Evolutionary conservation across 208 protist genomes (phyloP).

Genomic region (Leishmania braziliensis): DNA sequence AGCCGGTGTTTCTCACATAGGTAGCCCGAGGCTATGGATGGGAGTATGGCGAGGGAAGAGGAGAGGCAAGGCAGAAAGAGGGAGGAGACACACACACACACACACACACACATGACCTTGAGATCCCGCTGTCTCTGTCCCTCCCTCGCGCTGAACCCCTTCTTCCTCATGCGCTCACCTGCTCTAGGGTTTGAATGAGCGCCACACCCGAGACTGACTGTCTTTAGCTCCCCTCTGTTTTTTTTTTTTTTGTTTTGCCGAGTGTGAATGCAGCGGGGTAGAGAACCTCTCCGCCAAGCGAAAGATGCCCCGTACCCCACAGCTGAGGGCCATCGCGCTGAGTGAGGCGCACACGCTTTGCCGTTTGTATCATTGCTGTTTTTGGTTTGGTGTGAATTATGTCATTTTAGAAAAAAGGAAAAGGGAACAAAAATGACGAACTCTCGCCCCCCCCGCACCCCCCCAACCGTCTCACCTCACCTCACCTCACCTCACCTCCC

Average conservation of each 20-base stretch:
- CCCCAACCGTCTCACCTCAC: too few relatives aligned
- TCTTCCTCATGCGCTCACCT: too few relatives aligned
- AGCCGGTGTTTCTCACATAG: not conserved
- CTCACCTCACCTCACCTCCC: too few relatives aligned
- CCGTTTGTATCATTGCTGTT: not conserved
- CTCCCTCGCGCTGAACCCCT: not conserved
- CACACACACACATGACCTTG: not conserved
- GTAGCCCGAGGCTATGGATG: not conserved
- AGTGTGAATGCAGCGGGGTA: too few relatives aligned
- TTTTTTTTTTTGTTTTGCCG: too few relatives aligned
- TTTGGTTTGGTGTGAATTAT: not conserved
- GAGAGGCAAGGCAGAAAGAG: not conserved
- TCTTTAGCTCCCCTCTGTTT: too few relatives aligned
- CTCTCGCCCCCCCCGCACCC: too few relatives aligned
- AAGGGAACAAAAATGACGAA: too few relatives aligned
- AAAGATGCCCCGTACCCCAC: not conserved
- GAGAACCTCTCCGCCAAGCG: too few relatives aligned
- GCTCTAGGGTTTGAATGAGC: too few relatives aligned
- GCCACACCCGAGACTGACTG: too few relatives aligned
- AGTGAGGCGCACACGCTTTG: not conserved
- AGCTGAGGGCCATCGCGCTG: not conserved
- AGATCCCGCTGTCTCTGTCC: not conserved
- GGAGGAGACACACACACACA: not conserved
- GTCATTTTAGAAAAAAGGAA: not conserved
- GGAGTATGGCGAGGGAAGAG: not conserved